A percentile compares a stretch with the other conserved stretches of the same genome.
Conservation (phyloP, 2,329 filamentous ascomycete species). For the Helicocarpus griseus region DNA sequence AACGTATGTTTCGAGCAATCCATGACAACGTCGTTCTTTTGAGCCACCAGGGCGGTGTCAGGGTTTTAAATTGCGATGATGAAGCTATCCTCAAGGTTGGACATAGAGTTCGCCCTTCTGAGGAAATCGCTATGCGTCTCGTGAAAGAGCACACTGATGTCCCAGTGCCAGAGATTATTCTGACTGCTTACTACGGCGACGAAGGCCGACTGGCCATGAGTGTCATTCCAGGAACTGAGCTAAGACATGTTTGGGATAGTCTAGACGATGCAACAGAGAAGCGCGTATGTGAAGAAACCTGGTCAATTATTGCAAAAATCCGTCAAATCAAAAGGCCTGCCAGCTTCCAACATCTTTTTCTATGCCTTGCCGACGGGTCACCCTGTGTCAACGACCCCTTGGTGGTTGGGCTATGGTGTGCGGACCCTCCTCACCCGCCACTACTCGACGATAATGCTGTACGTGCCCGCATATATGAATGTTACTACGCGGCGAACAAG, state of each 20-base stretch:
- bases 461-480: conserved; percentile 18
- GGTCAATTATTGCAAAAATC: conserved; percentile 15
- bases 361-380: conserved; percentile 18
- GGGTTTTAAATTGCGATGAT: conserved; percentile 6
- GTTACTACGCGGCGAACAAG: conserved; percentile 16
- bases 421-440: conserved; percentile 11
- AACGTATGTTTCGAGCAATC: conserved; percentile 9
- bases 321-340: conserved; percentile 12
- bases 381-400: conserved; percentile 13
- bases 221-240: conserved; percentile 11
- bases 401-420: conserved; percentile 14
- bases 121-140: conserved; percentile 8
- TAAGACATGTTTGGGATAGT: conserved; percentile 13
- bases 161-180: conserved; percentile 15
- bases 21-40: conserved; percentile 7
- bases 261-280: conserved; percentile 15
- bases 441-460: conserved; percentile 16
- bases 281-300: conserved; percentile 15
- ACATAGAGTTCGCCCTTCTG: conserved; percentile 7
- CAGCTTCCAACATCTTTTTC: conserved; percentile 12
- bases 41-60: conserved; percentile 9
- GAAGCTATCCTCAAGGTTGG: conserved; percentile 8
- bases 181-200: conserved; percentile 1
- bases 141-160: conserved; percentile 14
- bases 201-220: conserved; percentile 13